Evolutionary conservation across 345 rosid genomes (phyloP).

Genomic region (Brassica juncea): DNA sequence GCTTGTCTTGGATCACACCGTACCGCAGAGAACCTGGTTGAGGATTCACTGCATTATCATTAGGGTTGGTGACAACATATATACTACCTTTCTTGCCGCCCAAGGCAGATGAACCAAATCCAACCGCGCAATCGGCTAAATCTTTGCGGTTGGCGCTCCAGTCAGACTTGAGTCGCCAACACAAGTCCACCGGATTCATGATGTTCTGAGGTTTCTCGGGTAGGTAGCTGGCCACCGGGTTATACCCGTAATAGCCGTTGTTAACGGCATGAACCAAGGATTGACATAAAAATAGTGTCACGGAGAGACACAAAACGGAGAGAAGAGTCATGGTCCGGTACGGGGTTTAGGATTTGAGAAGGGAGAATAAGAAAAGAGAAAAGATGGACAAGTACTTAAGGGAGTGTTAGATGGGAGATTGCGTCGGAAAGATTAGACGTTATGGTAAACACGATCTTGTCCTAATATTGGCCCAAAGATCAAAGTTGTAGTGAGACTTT

Average conservation of each 20-base stretch:
- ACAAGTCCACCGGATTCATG: constrained; percentile 71
- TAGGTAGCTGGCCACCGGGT: constrained; percentile 34
- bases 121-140: constrained; percentile 71
- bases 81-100: constrained; percentile 78
- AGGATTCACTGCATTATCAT: constrained; percentile 72
- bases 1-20: constrained; percentile 58
- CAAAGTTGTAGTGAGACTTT: constrained; percentile 33
- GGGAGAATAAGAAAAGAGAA: neutral
- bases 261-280: constrained; percentile 15
- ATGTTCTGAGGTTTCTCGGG: constrained; percentile 31
- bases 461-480: constrained; percentile 29
- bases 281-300: constrained; percentile 21
- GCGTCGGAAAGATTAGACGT: constrained; percentile 39
- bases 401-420: constrained; percentile 23
- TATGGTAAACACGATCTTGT: constrained; percentile 43
- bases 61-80: constrained; percentile 61
- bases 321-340: constrained; percentile 21
- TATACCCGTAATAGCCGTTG: constrained; percentile 37
- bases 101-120: constrained; percentile 68
- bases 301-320: neutral
- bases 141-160: constrained; percentile 74
- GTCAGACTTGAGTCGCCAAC: constrained; percentile 71
- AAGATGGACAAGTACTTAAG: constrained; percentile 38
- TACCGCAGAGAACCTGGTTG: constrained; percentile 61
- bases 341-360: constrained; percentile 13